A percentile compares a stretch with the other conserved stretches of the same genome.
Conservation (phyloP, 345 rosid species). For the Excoecaria agallocha region DNA sequence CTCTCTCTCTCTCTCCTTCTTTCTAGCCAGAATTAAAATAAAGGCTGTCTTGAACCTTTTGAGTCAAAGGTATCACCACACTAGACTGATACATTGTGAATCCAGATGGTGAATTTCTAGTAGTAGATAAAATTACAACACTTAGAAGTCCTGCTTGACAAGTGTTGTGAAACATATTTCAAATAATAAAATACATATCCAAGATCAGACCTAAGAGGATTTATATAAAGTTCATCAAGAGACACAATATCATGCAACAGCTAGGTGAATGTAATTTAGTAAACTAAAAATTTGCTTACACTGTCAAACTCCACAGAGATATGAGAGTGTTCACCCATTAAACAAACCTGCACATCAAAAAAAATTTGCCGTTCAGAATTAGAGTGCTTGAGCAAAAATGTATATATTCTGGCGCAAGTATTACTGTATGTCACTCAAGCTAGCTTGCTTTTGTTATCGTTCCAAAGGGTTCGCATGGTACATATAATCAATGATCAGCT, state of each 20-base stretch:
- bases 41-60: background rate
- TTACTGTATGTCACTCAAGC: background rate
- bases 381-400: slow-evolving; percentile 10
- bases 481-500: background rate
- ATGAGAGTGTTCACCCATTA: slow-evolving; percentile 75
- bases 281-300: slow-evolving; percentile 38
- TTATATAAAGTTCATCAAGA: background rate
- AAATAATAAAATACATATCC: background rate
- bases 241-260: slow-evolving; percentile 1
- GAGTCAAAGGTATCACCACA: background rate
- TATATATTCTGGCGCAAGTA: background rate
- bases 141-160: background rate
- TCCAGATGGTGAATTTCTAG: background rate
- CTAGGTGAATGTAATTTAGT: background rate
- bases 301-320: slow-evolving; percentile 68
- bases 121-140: background rate
- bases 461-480: background rate
- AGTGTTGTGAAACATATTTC: background rate
- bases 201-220: slow-evolving; percentile 9
- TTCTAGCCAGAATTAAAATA: background rate
- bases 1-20: background rate
- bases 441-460: background rate
- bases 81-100: background rate
- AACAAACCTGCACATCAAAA: slow-evolving; percentile 55
- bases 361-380: slow-evolving; percentile 25